Evolutionary conservation across 345 rosid species (phyloP), one percentile per base, ranked within the genome.

Genomic region (Euclidium syriacum): DNA sequence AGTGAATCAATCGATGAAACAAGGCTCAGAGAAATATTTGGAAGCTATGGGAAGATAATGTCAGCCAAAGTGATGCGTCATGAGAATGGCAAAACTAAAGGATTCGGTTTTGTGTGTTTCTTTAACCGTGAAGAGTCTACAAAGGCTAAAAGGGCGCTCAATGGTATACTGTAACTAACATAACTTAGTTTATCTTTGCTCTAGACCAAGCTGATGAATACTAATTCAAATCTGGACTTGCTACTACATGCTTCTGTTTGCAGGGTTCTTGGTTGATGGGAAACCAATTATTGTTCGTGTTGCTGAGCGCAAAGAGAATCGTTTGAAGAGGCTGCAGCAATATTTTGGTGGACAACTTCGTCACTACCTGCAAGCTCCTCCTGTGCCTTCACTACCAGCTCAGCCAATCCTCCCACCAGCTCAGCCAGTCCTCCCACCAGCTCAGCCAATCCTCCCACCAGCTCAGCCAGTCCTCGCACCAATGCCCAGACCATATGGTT

Each of bases 41-140:
- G 84, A 38, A 26, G 43, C 40, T 80, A 42, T 63, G 95, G 97
- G 48, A 1, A 29, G 25, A 69, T 90, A 73, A 73, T 70, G 50
- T 83, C 86, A 4, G 82, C 75, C 27, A 87, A 62, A 74, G 86
- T 90, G 59, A 83, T 81, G 79, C 64, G 80, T 50, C 20, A 75
- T 53, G 75, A 68, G 27, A 59, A 66, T 47, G 90, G 97, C 14
- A 34, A 2, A 17, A 86, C 90, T 65, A 85, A 76, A 64, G 81
- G 84, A 51, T 87, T 81, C 70, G 97, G 95, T 33, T 89, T 86
- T 70, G 97, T 90, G 39, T 74, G 84, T 62, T 86, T 83, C 80
- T 80, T 88, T 56, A 71, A 64, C 39, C 56, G 74, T 59, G 82
- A 76, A 66, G 95, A 85, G 68, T 83, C 97, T 50, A 72, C 73